Evolutionary conservation across 345 rosid species (phyloP).

Genomic region (Camelina hispida): DNA sequence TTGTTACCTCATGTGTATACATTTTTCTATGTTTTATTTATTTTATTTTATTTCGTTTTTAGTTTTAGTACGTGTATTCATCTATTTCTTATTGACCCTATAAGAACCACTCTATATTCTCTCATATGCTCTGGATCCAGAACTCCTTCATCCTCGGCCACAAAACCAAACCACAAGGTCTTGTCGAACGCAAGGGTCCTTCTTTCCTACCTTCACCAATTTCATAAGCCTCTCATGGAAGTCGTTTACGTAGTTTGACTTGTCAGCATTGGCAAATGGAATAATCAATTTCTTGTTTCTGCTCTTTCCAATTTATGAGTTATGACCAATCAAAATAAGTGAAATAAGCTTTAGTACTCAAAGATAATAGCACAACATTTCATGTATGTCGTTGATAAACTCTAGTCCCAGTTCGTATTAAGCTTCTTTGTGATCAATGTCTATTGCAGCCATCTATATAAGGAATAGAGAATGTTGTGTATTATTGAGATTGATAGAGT

Average conservation of each 20-base stretch:
- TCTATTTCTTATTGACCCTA: too few relatives aligned
- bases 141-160: conserved; percentile 48
- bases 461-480: too few relatives aligned
- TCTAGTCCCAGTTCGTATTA: conserved; percentile 50
- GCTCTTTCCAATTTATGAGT: not conserved
- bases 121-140: conserved; percentile 29
- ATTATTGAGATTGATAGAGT: too few relatives aligned
- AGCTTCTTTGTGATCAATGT: conserved; percentile 44
- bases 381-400: conserved; percentile 36
- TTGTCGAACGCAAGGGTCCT: conserved; percentile 61
- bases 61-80: too few relatives aligned
- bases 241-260: conserved; percentile 32
- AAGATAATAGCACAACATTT: not conserved
- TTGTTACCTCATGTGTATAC: too few relatives aligned
- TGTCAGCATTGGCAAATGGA: conserved; percentile 65
- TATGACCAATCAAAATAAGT: not conserved
- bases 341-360: not conserved
- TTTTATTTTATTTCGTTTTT: too few relatives aligned
- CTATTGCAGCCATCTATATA: conserved; percentile 54
- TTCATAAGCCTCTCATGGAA: conserved; percentile 54
- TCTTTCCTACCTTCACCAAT: conserved; percentile 53
- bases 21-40: too few relatives aligned
- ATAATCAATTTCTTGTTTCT: conserved; percentile 51
- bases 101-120: not conserved
- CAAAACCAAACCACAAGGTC: conserved; percentile 56